phyloP scores from a whole-genome alignment of 352 stramenopile genomes.

The Chrysophaeum taylorii region DNA sequence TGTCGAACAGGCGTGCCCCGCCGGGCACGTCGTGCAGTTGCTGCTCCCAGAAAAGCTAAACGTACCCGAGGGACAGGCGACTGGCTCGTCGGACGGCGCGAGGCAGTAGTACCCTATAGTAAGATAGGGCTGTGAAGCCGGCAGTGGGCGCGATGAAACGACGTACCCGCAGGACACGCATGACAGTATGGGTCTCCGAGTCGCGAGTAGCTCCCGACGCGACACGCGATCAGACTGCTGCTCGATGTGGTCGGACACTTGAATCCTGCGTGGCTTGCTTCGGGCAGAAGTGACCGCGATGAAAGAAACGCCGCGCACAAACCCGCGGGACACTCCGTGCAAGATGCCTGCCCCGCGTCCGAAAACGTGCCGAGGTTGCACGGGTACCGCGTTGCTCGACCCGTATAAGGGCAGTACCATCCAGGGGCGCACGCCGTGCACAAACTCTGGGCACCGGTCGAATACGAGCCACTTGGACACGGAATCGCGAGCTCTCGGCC shows the following conservation, averaged over 20 bases:
- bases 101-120: slow-evolving; percentile 34
- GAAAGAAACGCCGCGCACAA: no score
- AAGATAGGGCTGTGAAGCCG: no score
- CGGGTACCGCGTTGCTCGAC: neutral
- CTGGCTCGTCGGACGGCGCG: slow-evolving; percentile 20
- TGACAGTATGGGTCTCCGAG: no score
- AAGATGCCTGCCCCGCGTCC: slow-evolving; percentile 41
- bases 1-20: slow-evolving; percentile 57
- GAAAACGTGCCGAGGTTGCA: slow-evolving; percentile 57
- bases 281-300: slow-evolving; percentile 35
- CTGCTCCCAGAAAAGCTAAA: slow-evolving; percentile 51
- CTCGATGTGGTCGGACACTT: slow-evolving; percentile 41
- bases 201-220: no score
- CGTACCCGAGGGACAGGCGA: slow-evolving; percentile 38
- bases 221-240: no score
- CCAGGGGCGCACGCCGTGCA: slow-evolving; percentile 66
- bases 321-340: slow-evolving; percentile 38
- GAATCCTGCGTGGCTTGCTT: slow-evolving; percentile 39
- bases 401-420: slow-evolving; percentile 50
- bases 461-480: slow-evolving; percentile 39
- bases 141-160: no score
- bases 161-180: no score
- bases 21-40: slow-evolving; percentile 58
- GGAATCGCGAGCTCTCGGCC: neutral
- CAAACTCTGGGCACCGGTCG: slow-evolving; percentile 30